A percentile compares a stretch with the other conserved stretches of the same genome.
Conservation (phyloP, 2,329 filamentous ascomycete species). For the Monosporascus sp. region DNA sequence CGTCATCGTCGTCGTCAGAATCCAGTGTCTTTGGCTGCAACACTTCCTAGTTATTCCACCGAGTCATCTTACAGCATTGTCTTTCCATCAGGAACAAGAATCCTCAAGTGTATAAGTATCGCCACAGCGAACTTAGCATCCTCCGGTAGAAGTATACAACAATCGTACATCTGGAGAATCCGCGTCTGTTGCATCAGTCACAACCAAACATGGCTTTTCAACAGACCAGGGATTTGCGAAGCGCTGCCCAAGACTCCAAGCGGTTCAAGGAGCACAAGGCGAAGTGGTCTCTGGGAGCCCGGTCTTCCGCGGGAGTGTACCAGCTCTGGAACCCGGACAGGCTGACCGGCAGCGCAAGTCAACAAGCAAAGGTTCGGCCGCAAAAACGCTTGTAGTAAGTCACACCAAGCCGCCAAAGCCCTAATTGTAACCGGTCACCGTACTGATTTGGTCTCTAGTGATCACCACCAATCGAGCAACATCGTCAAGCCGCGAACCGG, state of each 20-base stretch:
- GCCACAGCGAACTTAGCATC: not conserved
- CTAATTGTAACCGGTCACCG: not conserved
- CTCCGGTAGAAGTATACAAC: not conserved
- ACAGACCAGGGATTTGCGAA: constrained; percentile 37
- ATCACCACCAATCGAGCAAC: constrained; percentile 25
- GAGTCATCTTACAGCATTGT: not conserved
- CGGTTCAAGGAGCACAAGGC: constrained; percentile 35
- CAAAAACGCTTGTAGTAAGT: constrained; percentile 29
- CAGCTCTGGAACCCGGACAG: constrained; percentile 4
- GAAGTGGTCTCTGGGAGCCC: constrained; percentile 38
- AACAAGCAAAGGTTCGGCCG: constrained; percentile 32
- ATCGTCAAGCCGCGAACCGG: constrained; percentile 29
- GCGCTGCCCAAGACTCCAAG: constrained; percentile 37
- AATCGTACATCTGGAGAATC: not conserved
- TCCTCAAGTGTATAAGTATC: not conserved
- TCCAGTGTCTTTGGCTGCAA: not conserved
- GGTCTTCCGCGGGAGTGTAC: constrained; percentile 24
- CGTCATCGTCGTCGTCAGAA: not conserved
- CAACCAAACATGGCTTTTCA: constrained; percentile 22
- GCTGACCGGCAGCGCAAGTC: constrained; percentile 22
- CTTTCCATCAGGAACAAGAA: not conserved
- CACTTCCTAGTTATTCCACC: not conserved
- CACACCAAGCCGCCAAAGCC: not conserved
- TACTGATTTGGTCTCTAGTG: constrained; percentile 9
- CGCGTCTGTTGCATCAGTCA: too few relatives aligned